phyloP scores from a whole-genome alignment of 202 grass and related monocot genomes.

The Schoenoplectus tabernaemontani region DNA sequence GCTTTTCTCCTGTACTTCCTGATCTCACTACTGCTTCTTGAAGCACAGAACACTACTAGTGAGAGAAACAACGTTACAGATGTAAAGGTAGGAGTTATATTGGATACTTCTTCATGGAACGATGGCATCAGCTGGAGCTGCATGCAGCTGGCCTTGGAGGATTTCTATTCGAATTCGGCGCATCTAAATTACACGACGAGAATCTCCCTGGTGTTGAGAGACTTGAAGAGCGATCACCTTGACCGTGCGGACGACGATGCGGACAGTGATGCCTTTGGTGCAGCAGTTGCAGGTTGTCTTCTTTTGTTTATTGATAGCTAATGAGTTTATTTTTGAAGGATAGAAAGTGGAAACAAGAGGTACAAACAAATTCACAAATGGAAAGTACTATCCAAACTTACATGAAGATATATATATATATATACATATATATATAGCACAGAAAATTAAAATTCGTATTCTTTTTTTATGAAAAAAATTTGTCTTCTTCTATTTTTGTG shows the following conservation, averaged over 20 bases:
- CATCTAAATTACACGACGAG: constrained; percentile 10
- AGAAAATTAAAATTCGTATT: too few relatives aligned
- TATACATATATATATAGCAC: too few relatives aligned
- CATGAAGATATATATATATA: too few relatives aligned
- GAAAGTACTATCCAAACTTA: not conserved
- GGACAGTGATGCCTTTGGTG: constrained; percentile 15
- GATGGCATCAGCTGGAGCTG: constrained; percentile 51
- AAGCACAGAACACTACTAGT: not conserved
- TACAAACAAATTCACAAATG: not conserved
- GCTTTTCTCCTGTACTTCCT: too few relatives aligned
- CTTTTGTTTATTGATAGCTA: not conserved
- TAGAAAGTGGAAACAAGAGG: not conserved
- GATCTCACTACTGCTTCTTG: too few relatives aligned
- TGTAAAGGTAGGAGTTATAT: constrained; percentile 63
- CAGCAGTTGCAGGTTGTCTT: constrained; percentile 26
- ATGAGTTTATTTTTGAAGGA: not conserved
- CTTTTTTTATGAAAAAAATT: too few relatives aligned
- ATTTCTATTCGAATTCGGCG: constrained; percentile 38
- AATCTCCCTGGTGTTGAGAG: constrained; percentile 44
- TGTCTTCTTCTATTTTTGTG: not conserved
- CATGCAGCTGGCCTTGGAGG: constrained; percentile 49
- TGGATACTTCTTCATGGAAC: too few relatives aligned
- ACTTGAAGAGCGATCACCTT: not conserved
- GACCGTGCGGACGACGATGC: not conserved
- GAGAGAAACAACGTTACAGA: not conserved